Evolutionary conservation across 495 filamentous ascomycete genomes (phyloP), one percentile per base, ranked within the genome.

Genomic region (Talaromyces nanjingensis): DNA sequence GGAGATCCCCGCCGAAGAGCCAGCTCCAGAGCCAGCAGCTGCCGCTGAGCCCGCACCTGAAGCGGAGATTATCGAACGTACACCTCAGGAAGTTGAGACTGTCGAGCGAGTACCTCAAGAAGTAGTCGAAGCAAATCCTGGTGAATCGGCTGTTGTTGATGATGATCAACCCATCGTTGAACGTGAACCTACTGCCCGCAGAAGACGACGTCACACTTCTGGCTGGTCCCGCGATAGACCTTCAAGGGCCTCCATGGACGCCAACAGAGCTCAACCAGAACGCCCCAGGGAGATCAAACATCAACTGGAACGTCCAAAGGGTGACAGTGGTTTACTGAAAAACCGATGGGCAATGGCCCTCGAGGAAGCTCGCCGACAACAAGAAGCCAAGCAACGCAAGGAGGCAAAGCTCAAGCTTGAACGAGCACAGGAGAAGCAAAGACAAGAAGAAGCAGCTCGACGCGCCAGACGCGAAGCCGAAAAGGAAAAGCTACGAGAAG

Each of bases 271-370:
- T 29, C 57, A 42, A 63, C 7, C 60, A 5, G 34, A 56, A 12
- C 45, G 29, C 22, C 47, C 61, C n/a, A 42, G 61, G 29, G 59
- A 67, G 65, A 58, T 47, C 12, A 64, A 63, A 33, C 45, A 34
- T 47, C 55, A 54, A 18, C 60, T 62, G 24, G 60, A 62, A 62
- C 72, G 73, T 29, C 73, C 73, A 54, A 79, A 78, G 68, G 73
- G 71, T 45, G 74, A 77, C 55, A 65, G 67, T 34, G 67, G 66
- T 31, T 16, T 74, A 3, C 65, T 80, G 58, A 74, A 71, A 12
- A 75, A 74, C 58, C 72, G 76, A 31, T 81, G 75, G 76, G 68
- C 73, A 7, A 73, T 69, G 52, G 75, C 78, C 27, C 57, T 81
- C 12, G 75, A 76, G 25, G 73, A 78, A 61, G 74, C 78, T 7